Evolutionary conservation across 1,284 basidiomycete species (phyloP).

Genomic region (Fomitopsis betulina): DNA sequence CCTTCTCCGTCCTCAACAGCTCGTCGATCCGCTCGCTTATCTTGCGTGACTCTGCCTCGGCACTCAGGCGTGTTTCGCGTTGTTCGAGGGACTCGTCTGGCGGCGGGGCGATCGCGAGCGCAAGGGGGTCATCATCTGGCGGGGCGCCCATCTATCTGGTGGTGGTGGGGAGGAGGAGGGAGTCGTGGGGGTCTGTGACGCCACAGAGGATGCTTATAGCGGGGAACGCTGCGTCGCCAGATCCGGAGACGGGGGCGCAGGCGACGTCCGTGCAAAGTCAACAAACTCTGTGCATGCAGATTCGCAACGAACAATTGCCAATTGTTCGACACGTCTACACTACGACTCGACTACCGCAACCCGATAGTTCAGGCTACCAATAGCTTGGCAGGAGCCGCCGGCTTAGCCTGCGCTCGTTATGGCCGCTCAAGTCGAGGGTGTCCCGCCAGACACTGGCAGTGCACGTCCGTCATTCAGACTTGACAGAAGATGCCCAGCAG

Average conservation of each 20-base stretch:
- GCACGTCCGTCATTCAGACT: too few relatives aligned
- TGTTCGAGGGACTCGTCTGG: constrained; percentile 43
- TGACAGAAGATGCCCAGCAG: too few relatives aligned
- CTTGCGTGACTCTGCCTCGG: constrained; percentile 50
- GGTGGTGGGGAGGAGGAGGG: background rate
- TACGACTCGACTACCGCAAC: too few relatives aligned
- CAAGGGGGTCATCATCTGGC: constrained; percentile 45
- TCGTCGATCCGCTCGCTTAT: constrained; percentile 64
- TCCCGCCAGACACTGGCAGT: too few relatives aligned
- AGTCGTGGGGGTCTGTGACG: background rate
- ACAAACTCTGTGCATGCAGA: background rate
- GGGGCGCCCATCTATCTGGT: constrained; percentile 23
- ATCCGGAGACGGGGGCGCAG: background rate
- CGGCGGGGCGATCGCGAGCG: constrained; percentile 45
- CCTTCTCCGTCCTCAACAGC: constrained; percentile 46
- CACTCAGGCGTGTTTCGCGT: constrained; percentile 33
- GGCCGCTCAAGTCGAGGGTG: too few relatives aligned
- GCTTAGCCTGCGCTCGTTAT: too few relatives aligned
- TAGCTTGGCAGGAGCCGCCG: too few relatives aligned
- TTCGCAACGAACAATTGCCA: background rate
- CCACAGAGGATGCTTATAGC: background rate
- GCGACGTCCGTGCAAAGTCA: background rate
- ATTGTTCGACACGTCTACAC: background rate
- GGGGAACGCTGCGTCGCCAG: background rate
- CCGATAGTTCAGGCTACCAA: too few relatives aligned